Base-by-base conservation (phyloP, 2,329 filamentous ascomycete species). In the Chaetomiaceae sp. region DNA sequence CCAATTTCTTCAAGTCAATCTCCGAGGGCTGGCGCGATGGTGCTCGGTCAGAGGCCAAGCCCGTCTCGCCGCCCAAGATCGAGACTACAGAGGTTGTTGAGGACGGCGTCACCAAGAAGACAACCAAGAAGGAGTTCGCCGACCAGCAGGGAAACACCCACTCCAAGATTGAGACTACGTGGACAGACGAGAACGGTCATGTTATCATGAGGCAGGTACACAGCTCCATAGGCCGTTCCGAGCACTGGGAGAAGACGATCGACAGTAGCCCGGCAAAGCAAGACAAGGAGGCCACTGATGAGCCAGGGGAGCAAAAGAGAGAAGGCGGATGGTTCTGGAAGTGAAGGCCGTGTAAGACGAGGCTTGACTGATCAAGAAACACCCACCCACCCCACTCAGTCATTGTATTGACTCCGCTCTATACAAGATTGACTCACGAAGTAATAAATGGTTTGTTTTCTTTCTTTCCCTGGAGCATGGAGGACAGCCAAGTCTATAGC, bases 91-190 rank as follows among this genome's bases (percentile, higher is more conserved):
- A 57, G 51, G 20, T 21, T 10, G 42, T 51, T 25, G 34, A 51
- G 23, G 46, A 61, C 20, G 52, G 62, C 4, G 59, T 67, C 11
- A 66, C 61, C 33, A 68, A 69, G 48, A 66, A 69, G 23, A 65
- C 66, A 51, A 69, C 66, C 1, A 71, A 66, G 23, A 67, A 73
- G 4, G 72, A 77, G 55, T 69, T 72, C 46, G 67, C 73, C 4
- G 75, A 78, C 59, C 58, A 63, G 7, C 69, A 68, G 46, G 75
- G 75, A 29, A 72, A 74, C 56, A 58, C 69, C 11, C 73, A 75
- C 53, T 68, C 66, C 47, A 75, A 71, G 58, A 67, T 68, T 8
- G 71, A 69, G 6, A 66, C 71, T 23, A 71, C 67, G 54, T 71
- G 64, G 7, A 61, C 73, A 8, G 71, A 77, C 34, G 64, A 66